Base-by-base conservation (phyloP, 768 basidiomycete genomes). In the Lactarius indigo region DNA sequence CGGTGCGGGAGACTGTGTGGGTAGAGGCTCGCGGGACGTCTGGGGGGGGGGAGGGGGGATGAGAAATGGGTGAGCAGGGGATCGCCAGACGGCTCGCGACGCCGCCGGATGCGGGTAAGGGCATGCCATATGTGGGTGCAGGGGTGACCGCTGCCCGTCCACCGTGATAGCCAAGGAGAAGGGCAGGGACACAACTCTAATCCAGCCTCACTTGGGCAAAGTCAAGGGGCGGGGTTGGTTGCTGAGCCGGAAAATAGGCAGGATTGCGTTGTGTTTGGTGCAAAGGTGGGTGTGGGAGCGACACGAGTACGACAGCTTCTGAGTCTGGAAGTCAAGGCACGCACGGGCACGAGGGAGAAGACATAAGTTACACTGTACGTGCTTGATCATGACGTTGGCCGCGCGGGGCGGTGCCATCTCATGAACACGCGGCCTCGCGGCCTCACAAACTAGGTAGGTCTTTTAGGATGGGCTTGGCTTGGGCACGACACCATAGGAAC, bases 111-210 rank as follows among this genome's bases (percentile, higher is more conserved):
- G 42, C 35, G 31, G 65, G 65, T 60, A 61, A 39, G 26, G 0
- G 59, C 31, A 61, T 65, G 37, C 64, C 55, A 65, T 61, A 65
- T 65, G 23, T 2, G 55, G 60, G 18, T 31, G 50, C 3, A 26
- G 12, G 26, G n/a, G 6, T 39, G 4, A 20, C 1, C 31, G 31
- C 31, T 31, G 31, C 6, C 2, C 41, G 3, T 17, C 15, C 41
- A 41, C 2, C 41, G 31, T 31, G 15, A 42, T 42, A 20, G 5
- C 52, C 35, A 4, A 33, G n/a, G 18, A 31, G 17, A 30, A 33
- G n/a, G 47, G 50, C 33, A 56, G 28, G 55, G 41, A n/a, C 30
- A 55, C 54, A 23, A 31, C 28, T 6, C 54, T 23, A 50, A 31
- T 13, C 17, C 5, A 7, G 41, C 13, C 35, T n/a, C n/a, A 44